A percentile compares a stretch with the other conserved stretches of the same genome.
Conservation (phyloP, 768 basidiomycete genomes). For the Dacryopinax spathularia region DNA sequence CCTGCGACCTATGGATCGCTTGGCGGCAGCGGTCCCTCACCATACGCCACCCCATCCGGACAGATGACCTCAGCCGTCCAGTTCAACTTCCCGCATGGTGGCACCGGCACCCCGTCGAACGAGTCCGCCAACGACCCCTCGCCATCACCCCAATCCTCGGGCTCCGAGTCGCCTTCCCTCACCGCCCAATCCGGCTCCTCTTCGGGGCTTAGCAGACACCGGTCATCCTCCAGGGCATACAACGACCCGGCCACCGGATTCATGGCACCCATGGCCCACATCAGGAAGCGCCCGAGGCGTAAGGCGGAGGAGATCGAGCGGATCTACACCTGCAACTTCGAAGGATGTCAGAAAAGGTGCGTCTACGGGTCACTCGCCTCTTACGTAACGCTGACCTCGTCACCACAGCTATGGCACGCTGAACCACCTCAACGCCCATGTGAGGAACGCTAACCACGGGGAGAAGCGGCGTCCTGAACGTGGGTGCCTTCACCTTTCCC, state of each 20-base stretch:
- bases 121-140: background rate
- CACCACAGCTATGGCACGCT: conserved; percentile 46
- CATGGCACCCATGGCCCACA: background rate
- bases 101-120: background rate
- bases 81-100: background rate
- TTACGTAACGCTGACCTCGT: background rate
- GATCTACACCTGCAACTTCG: conserved; percentile 18
- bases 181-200: background rate
- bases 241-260: background rate
- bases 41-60: background rate
- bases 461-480: conserved; percentile 77
- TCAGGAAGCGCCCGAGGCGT: conserved; percentile 27
- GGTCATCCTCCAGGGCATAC: background rate
- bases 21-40: background rate
- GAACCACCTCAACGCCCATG: conserved; percentile 95
- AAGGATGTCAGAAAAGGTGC: conserved; percentile 58
- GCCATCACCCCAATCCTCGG: conserved; percentile 1
- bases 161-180: background rate
- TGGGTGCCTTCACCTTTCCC: conserved; percentile 29
- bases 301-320: conserved; percentile 81
- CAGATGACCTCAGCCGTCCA: background rate
- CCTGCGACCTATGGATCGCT: conserved; percentile 2
- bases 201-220: background rate
- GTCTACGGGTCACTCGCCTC: background rate
- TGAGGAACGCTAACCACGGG: conserved; percentile 97